These are phyloP conservation scores for Cucurbita pepo DNA, from an alignment of 306 rosid species.

Conservation along the genomic window DNA sequence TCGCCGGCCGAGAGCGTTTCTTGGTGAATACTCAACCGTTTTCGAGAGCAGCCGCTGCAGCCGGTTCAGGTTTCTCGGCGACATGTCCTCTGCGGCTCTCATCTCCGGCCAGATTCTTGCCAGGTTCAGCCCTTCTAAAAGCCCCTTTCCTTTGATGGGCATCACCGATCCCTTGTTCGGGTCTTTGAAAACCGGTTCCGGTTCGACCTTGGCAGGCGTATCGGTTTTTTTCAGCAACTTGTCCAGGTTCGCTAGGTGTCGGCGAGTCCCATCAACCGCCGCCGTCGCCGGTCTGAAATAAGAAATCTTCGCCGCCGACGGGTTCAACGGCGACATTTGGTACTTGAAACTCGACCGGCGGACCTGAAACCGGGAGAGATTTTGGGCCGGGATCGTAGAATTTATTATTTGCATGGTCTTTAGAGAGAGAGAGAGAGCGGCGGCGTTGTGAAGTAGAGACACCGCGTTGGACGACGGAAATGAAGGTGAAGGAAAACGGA, in stretches of 20 bases:
- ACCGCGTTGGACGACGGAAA: not conserved
- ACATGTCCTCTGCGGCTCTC: constrained; percentile 64
- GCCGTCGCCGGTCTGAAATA: constrained; percentile 28
- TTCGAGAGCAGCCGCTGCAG: constrained; percentile 51
- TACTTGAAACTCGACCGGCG: constrained; percentile 34
- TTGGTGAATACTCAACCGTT: constrained; percentile 58
- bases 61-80: constrained; percentile 51
- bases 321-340: constrained; percentile 46
- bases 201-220: constrained; percentile 7
- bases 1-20: constrained; percentile 36
- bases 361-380: constrained; percentile 25
- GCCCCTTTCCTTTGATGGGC: constrained; percentile 27
- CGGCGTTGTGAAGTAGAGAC: not conserved
- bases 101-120: constrained; percentile 48
- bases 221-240: constrained; percentile 40
- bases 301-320: not conserved
- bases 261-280: constrained; percentile 14
- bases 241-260: constrained; percentile 59
- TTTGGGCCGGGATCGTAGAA: constrained; percentile 30
- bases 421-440: not conserved
- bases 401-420: constrained; percentile 31
- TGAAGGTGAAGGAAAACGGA: not conserved
- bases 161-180: not conserved
- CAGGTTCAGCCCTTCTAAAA: constrained; percentile 38
- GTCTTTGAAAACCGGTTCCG: constrained; percentile 1